Base-by-base conservation (phyloP, 805 yeast genomes). In the Diddensiella caesifluorescens region DNA sequence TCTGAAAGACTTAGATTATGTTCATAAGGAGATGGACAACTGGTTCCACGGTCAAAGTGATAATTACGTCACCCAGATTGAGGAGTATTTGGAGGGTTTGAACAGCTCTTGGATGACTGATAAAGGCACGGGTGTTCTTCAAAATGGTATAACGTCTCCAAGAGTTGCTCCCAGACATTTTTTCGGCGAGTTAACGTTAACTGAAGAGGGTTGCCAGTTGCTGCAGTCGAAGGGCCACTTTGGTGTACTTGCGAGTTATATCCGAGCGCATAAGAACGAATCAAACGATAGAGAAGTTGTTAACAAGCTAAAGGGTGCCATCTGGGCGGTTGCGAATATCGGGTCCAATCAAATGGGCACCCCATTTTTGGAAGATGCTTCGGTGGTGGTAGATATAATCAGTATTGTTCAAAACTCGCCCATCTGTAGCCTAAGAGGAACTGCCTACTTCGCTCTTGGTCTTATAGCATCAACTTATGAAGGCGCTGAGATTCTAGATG, bases 261-360 rank as follows among this genome's bases (percentile, higher is more conserved):
- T 65, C 20, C 44, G 44, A 5, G 50, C 47, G 18, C 50, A 59
- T 35, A 42, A 49, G 34, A 39, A 49, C 20, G 52, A 48, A 5
- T 43, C 39, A 3, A 52, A 48, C 12, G 69, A 64, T 16, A 64
- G 64, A 4, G 68, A 69, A 4, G 61, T 63, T 15, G 45, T 67
- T 15, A 25, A 65, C 5, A 71, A 70, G 47, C 60, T 90, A 20
- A 86, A 85, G 55, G 84, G 89, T 7, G 75, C 82, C 25, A 53
- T 90, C 26, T 90, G 97, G 97, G 80, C 94, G 1, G 69, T 86
- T 25, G 97, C 96, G 0, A 79, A 80, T 53, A 77, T 89, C 22
- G 89, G 89, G 1, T 75, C 88, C 0, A 75, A 87, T 1, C 73
- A 73, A 6, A 64, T 71, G 39, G 97, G 97, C 0, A 77, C 83